Conservation (phyloP, 2,329 filamentous ascomycete genomes). For the Alternaria novae-zelandiae region DNA sequence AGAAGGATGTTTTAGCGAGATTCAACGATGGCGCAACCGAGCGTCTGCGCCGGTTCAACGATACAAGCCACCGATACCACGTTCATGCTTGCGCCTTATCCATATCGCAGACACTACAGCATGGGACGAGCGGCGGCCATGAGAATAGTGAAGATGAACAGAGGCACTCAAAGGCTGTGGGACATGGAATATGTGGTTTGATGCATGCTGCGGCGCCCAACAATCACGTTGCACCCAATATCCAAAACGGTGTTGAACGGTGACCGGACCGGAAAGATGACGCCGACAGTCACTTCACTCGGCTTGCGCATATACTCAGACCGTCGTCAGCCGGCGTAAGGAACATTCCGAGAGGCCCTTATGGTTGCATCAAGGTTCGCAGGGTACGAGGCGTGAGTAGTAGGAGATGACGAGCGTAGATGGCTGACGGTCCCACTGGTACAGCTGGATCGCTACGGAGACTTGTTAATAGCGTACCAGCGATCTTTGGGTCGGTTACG, state of each 20-base stretch:
- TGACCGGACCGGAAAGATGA: slow-evolving; percentile 7
- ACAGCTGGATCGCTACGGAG: slow-evolving; percentile 23
- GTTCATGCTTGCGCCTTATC: slow-evolving; percentile 6
- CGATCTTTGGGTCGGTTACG: slow-evolving; percentile 20
- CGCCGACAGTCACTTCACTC: slow-evolving; percentile 2
- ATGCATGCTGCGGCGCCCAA: slow-evolving; percentile 23
- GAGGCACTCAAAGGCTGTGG: slow-evolving; percentile 12
- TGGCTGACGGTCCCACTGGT: slow-evolving; percentile 1
- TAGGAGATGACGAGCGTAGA: not conserved
- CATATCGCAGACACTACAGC: slow-evolving; percentile 7
- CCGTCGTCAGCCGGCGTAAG: not conserved
- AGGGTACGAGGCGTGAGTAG: not conserved
- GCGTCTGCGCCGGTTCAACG: slow-evolving; percentile 32
- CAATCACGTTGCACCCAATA: slow-evolving; percentile 19
- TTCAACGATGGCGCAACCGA: slow-evolving; percentile 11
- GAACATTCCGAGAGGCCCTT: not conserved
- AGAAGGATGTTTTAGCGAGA: slow-evolving; percentile 1
- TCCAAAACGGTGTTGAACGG: slow-evolving; percentile 4
- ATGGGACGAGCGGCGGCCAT: slow-evolving; percentile 11
- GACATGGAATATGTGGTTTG: slow-evolving; percentile 15
- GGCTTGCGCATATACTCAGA: not conserved
- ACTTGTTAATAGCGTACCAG: slow-evolving; percentile 29
- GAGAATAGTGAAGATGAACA: slow-evolving; percentile 19
- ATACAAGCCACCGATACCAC: slow-evolving; percentile 35
- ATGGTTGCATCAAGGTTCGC: not conserved